A percentile compares a stretch with the other conserved stretches of the same genome.
Evolutionary conservation across 192 early-diverging fungal genomes (phyloP).

Genomic region (Kickxella alabastrina): DNA sequence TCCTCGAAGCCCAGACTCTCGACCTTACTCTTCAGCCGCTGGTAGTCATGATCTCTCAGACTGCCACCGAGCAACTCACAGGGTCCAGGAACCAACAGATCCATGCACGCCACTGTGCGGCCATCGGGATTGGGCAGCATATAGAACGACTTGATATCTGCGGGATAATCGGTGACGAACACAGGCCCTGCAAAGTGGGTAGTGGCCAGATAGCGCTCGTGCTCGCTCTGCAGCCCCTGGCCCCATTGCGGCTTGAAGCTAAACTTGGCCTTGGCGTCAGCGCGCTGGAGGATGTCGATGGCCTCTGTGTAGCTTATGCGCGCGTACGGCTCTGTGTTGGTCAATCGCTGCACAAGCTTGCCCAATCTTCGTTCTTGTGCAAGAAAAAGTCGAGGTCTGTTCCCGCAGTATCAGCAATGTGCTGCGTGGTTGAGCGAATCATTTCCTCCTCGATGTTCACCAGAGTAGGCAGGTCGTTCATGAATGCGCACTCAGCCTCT

Average conservation of each 20-base stretch:
- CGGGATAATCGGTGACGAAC: slow-evolving; percentile 89
- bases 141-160: slow-evolving; percentile 79
- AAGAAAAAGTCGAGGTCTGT: slow-evolving; percentile 55
- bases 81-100: slow-evolving; percentile 77
- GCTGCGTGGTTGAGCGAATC: slow-evolving; percentile 55
- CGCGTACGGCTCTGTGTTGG: slow-evolving; percentile 54
- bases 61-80: slow-evolving; percentile 85
- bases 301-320: slow-evolving; percentile 75
- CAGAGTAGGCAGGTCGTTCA: slow-evolving; percentile 58
- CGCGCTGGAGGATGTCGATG: slow-evolving; percentile 60
- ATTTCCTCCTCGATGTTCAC: slow-evolving; percentile 68
- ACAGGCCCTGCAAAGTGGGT: slow-evolving; percentile 63
- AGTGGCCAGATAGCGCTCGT: slow-evolving; percentile 78
- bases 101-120: slow-evolving; percentile 75
- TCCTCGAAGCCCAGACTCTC: slow-evolving; percentile 52
- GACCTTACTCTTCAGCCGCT: slow-evolving; percentile 55
- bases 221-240: slow-evolving; percentile 71
- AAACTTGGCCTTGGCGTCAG: slow-evolving; percentile 52
- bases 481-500: slow-evolving; percentile 81
- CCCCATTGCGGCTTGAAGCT: slow-evolving; percentile 71
- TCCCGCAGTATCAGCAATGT: slow-evolving; percentile 53
- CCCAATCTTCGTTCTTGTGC: slow-evolving; percentile 52
- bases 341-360: slow-evolving; percentile 28
- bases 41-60: slow-evolving; percentile 69
- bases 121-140: slow-evolving; percentile 64